These are phyloP conservation scores for Colletotrichum chlorophyti DNA, from an alignment of 2,329 filamentous ascomycete genomes.

Conservation along the genomic window DNA sequence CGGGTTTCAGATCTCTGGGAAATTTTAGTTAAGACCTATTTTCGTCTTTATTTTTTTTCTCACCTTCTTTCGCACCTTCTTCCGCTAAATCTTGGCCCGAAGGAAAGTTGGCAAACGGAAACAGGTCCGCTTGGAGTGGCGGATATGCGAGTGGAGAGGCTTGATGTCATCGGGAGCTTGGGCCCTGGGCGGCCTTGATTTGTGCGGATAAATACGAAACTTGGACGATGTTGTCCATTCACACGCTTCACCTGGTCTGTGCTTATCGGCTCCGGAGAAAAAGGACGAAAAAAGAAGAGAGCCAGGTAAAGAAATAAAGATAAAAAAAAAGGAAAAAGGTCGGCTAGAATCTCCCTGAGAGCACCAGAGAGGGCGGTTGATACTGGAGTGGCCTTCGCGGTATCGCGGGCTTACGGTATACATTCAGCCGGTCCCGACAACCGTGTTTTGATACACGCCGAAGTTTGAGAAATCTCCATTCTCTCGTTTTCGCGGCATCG, in stretches of 20 bases:
- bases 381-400: background rate
- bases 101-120: slow-evolving; percentile 11
- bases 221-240: no score
- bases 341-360: no score
- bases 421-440: slow-evolving; percentile 21
- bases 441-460: slow-evolving; percentile 1
- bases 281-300: no score
- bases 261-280: slow-evolving; percentile 11
- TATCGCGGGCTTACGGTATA: background rate
- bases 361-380: no score
- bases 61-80: slow-evolving; percentile 15
- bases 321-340: background rate
- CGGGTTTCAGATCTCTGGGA: no score
- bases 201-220: slow-evolving; percentile 29
- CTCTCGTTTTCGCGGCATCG: no score
- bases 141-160: slow-evolving; percentile 27
- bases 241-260: no score
- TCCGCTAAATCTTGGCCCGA: slow-evolving; percentile 23
- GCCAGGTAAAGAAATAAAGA: background rate
- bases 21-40: no score
- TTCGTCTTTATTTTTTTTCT: no score
- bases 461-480: no score
- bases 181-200: slow-evolving; percentile 28
- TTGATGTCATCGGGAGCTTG: slow-evolving; percentile 30
- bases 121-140: slow-evolving; percentile 8